Evolutionary conservation across 129 eudicot genomes (phyloP), one percentile per base, ranked within the genome.

Genomic region (carrot (Daucus carota)): DNA sequence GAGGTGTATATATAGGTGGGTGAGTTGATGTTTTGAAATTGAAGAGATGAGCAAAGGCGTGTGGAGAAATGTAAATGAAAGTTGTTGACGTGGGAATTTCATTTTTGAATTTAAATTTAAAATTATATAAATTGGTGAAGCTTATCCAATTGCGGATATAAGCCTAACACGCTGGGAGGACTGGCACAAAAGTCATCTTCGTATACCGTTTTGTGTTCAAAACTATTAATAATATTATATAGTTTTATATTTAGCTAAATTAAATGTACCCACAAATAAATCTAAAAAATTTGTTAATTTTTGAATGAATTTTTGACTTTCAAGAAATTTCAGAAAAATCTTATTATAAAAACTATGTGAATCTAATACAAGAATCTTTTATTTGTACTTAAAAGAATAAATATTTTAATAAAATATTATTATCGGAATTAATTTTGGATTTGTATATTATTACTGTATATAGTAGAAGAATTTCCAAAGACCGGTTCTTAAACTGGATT

Each of bases 61-160:
- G 87, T 42, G 75, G 75, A 72, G 18, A 71, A 71, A n/a, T 71
- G 52, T 78, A 42, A 45, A 80, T 83, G 78, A 67, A 40, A 86
- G 24, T 18, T 63, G 38, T 63, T 26, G 41, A 70, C 34, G 77
- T 33, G 22, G 26, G 73, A 84, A 16, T 33, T 82, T 69, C 7
- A 16, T 16, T 63, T 7, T 20, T 0, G 29, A 43, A 18, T 1
- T 5, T 28, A 72, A 42, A 26, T 5, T 6, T 0, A 62, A n/a
- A 65, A 65, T 65, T 1, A 65, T 14, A 11, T 40, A 2, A 40
- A 5, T 41, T 18, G 16, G 18, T 24, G 78, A 84, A 79, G 81
- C 86, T 89, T 89, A 89, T 89, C 95, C 95, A 80, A 40, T 74
- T 60, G 67, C 74, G 82, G 91, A 63, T 63, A 63, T 63, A 62